Evolutionary conservation across 2,329 filamentous ascomycete genomes (phyloP).

Genomic region (Sclerotinia glacialis): DNA sequence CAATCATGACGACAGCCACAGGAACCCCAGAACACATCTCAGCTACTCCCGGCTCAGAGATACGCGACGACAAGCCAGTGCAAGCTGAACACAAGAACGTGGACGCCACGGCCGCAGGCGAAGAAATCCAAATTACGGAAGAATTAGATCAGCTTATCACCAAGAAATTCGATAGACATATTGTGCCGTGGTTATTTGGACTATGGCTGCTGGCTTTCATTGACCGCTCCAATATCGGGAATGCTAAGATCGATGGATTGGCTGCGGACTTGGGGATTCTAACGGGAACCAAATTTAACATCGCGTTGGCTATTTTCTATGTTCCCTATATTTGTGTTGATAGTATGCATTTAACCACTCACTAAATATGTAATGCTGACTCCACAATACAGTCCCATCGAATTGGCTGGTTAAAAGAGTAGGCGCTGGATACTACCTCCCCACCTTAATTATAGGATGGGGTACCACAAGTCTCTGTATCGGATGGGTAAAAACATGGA

Average conservation of each 20-base stretch:
- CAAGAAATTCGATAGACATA: constrained; percentile 18
- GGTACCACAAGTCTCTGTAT: constrained; percentile 47
- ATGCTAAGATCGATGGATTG: constrained; percentile 62
- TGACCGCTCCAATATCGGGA: constrained; percentile 38
- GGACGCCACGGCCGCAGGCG: neutral
- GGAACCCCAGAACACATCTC: neutral
- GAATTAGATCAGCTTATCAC: constrained; percentile 15
- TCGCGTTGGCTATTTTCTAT: constrained; percentile 61
- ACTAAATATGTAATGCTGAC: constrained; percentile 31
- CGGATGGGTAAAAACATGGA: constrained; percentile 45
- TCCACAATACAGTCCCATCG: constrained; percentile 54
- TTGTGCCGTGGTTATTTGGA: constrained; percentile 19
- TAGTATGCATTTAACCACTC: constrained; percentile 24
- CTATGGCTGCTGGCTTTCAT: constrained; percentile 21
- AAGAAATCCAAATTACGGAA: constrained; percentile 3
- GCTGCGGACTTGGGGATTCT: constrained; percentile 53
- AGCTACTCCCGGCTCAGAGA: neutral
- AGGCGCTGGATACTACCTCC: constrained; percentile 42
- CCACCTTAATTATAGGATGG: constrained; percentile 45
- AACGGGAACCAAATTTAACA: constrained; percentile 52
- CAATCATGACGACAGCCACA: neutral
- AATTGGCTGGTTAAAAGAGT: constrained; percentile 25
- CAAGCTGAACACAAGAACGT: neutral
- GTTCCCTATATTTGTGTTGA: constrained; percentile 60
- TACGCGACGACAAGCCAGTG: neutral